These are phyloP conservation scores for Eutypa lata DNA, from an alignment of 2,329 filamentous ascomycete species.

Conservation along the genomic window DNA sequence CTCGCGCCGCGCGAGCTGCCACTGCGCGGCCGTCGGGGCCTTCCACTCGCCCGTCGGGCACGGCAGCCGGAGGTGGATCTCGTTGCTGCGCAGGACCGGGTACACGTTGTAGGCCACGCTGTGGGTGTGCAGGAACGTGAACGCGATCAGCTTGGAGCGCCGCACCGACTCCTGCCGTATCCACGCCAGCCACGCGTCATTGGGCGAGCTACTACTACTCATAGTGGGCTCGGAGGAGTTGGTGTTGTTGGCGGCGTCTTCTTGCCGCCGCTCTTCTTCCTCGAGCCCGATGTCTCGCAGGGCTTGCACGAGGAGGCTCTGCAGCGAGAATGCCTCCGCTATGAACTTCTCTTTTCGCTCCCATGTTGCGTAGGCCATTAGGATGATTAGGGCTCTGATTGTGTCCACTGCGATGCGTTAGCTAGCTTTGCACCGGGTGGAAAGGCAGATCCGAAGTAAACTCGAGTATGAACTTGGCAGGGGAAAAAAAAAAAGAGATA, in stretches of 20 bases:
- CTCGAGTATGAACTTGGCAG: too few species aligned
- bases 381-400: constrained; percentile 29
- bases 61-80: constrained; percentile 32
- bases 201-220: background rate
- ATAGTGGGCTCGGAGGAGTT: constrained; percentile 1
- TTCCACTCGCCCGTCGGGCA: constrained; percentile 36
- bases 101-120: constrained; percentile 37
- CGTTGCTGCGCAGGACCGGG: constrained; percentile 33
- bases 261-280: constrained; percentile 12
- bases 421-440: background rate
- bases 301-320: constrained; percentile 30
- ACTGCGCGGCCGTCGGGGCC: constrained; percentile 26
- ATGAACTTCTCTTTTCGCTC: constrained; percentile 30
- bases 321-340: constrained; percentile 32
- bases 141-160: constrained; percentile 34
- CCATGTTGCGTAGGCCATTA: constrained; percentile 39
- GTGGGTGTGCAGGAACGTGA: constrained; percentile 36
- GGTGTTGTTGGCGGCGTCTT: background rate
- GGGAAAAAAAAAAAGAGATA: too few species aligned
- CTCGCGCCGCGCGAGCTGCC: constrained; percentile 25
- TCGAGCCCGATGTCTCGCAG: constrained; percentile 31
- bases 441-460: too few species aligned
- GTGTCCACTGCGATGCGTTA: constrained; percentile 22
- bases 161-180: constrained; percentile 29
- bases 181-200: constrained; percentile 29